A percentile compares a stretch with the other conserved stretches of the same genome.
Conservation (phyloP, 805 yeast species). For the Ogataea saltuana region DNA sequence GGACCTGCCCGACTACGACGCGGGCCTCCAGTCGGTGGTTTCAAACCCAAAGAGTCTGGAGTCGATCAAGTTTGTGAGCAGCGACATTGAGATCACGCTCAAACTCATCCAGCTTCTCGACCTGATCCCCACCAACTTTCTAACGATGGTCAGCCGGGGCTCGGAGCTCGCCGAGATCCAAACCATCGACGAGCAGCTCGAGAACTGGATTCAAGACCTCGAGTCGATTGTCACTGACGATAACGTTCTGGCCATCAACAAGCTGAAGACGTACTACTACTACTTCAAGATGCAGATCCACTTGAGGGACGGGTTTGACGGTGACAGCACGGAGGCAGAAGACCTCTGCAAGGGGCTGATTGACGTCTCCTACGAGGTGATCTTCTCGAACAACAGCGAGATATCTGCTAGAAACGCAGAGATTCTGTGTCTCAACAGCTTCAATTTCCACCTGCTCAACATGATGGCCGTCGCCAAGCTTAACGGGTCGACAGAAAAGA, state of each 20-base stretch:
- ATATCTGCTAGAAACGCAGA: conserved; percentile 28
- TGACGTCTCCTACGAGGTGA: conserved; percentile 27
- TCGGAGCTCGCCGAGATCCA: conserved; percentile 15
- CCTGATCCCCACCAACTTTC: conserved; percentile 34
- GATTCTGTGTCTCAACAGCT: conserved; percentile 31
- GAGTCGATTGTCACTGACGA: conserved; percentile 25
- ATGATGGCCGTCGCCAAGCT: conserved; percentile 30
- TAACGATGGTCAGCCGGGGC: conserved; percentile 22
- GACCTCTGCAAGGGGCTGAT: conserved; percentile 25
- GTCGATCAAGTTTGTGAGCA: conserved; percentile 35
- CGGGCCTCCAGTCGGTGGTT: conserved; percentile 12
- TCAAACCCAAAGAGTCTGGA: conserved; percentile 38
- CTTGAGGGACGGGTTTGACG: conserved; percentile 13
- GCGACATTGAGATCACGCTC: conserved; percentile 37
- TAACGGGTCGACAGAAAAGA: conserved; percentile 17
- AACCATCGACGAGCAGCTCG: conserved; percentile 27
- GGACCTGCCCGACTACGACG: conserved; percentile 15
- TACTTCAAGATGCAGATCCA: conserved; percentile 33
- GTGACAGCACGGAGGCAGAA: conserved; percentile 11
- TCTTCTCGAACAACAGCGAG: conserved; percentile 20
- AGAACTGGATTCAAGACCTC: conserved; percentile 29
- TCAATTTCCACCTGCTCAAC: conserved; percentile 34
- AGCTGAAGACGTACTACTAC: conserved; percentile 33
- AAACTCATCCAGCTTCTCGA: conserved; percentile 36
- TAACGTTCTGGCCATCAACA: conserved; percentile 26